These are phyloP conservation scores for Saitozyma sp. DNA, from an alignment of 768 basidiomycete species.

Conservation along the genomic window DNA sequence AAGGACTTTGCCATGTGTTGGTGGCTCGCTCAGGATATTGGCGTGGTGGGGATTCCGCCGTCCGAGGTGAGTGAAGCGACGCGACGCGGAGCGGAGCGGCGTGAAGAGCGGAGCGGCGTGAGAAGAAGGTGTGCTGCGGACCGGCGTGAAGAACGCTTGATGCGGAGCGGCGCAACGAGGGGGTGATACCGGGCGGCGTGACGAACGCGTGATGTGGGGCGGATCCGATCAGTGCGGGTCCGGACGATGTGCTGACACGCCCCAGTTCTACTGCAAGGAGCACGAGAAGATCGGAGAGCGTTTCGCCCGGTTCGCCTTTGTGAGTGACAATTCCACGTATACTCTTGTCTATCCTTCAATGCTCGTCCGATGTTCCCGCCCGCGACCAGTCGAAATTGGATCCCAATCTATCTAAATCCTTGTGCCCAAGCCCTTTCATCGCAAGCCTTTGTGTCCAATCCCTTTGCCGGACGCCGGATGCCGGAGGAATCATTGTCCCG, in stretches of 20 bases:
- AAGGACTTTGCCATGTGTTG: slow-evolving; percentile 92
- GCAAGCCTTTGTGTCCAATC: too few relatives aligned
- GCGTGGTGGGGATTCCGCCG: slow-evolving; percentile 90
- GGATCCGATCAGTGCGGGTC: background rate
- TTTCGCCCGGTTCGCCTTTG: slow-evolving; percentile 75
- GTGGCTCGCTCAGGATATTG: slow-evolving; percentile 88
- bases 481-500: too few relatives aligned
- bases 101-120: background rate
- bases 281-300: slow-evolving; percentile 82
- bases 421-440: too few relatives aligned
- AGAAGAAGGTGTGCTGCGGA: too few relatives aligned
- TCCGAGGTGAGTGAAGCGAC: slow-evolving; percentile 70
- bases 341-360: too few relatives aligned
- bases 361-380: too few relatives aligned
- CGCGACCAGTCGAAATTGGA: too few relatives aligned
- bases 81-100: background rate
- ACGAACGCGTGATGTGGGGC: too few relatives aligned
- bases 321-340: slow-evolving; percentile 23
- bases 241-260: slow-evolving; percentile 16
- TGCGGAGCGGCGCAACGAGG: background rate
- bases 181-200: background rate
- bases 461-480: too few relatives aligned
- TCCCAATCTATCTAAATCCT: background rate
- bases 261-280: slow-evolving; percentile 85
- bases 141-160: too few relatives aligned